A percentile compares a stretch with the other conserved stretches of the same genome.
phyloP scores from a whole-genome alignment of 2,329 filamentous ascomycete genomes.

The Mycosphaerella sp. region DNA sequence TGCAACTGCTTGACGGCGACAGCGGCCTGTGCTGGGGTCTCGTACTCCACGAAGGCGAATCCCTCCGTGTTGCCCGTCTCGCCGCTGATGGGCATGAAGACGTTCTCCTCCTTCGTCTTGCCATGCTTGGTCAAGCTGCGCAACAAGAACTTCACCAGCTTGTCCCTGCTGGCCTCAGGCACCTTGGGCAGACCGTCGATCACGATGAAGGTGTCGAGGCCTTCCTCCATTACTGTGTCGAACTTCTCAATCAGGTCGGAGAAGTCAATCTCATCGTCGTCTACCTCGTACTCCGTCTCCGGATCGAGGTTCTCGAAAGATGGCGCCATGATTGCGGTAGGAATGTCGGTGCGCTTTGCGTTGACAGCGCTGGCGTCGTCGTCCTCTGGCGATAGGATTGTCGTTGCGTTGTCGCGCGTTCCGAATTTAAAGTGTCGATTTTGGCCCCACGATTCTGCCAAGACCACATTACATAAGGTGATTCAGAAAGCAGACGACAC shows the following conservation, averaged over 20 bases:
- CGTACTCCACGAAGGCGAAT: constrained; percentile 96
- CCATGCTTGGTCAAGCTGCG: constrained; percentile 87
- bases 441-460: too few species aligned
- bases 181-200: constrained; percentile 90
- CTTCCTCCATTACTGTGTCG: constrained; percentile 91
- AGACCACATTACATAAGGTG: too few species aligned
- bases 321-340: constrained; percentile 66
- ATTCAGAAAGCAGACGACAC: too few species aligned
- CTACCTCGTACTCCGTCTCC: constrained; percentile 76
- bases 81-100: constrained; percentile 83
- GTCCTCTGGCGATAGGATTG: background rate
- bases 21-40: constrained; percentile 79
- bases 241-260: constrained; percentile 91
- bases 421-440: background rate
- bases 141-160: constrained; percentile 91
- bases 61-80: constrained; percentile 79
- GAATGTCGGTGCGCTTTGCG: constrained; percentile 8
- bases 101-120: constrained; percentile 73
- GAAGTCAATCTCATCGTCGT: constrained; percentile 91
- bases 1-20: constrained; percentile 86
- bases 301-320: constrained; percentile 85
- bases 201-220: constrained; percentile 92
- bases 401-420: background rate
- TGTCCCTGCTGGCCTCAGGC: constrained; percentile 81
- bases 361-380: constrained; percentile 4